phyloP scores from a whole-genome alignment of 2,329 filamentous ascomycete species.

The Fusarium burgessii region DNA sequence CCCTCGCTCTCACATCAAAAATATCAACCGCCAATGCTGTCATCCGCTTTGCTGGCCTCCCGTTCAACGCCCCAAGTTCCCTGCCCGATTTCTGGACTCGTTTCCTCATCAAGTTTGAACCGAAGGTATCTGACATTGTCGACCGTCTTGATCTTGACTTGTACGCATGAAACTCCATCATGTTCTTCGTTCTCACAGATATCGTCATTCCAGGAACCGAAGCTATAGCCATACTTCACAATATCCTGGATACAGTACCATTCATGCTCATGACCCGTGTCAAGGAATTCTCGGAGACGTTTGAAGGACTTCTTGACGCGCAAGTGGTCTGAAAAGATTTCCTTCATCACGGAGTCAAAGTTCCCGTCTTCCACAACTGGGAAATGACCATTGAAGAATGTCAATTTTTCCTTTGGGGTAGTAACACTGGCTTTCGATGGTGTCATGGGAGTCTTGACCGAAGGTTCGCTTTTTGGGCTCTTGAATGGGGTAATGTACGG shows the following conservation, averaged over 20 bases:
- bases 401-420: rapidly evolving
- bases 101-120: not conserved
- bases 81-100: not conserved
- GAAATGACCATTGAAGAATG: rapidly evolving
- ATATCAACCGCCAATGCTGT: too few relatives aligned
- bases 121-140: not conserved
- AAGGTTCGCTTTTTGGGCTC: not conserved
- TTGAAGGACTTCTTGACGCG: not conserved
- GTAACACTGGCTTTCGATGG: not conserved
- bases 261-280: not conserved
- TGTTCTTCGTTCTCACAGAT: not conserved
- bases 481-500: not conserved
- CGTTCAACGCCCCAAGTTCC: not conserved
- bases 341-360: not conserved
- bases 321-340: not conserved
- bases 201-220: not conserved
- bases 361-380: not conserved
- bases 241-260: not conserved
- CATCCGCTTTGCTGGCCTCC: too few relatives aligned
- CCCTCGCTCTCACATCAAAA: rapidly evolving
- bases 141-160: not conserved
- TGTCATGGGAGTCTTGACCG: rapidly evolving
- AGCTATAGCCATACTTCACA: not conserved
- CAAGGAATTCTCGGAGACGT: not conserved
- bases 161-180: not conserved